phyloP scores from a whole-genome alignment of 2,329 filamentous ascomycete species.

The Pyrenophora seminiperda region DNA sequence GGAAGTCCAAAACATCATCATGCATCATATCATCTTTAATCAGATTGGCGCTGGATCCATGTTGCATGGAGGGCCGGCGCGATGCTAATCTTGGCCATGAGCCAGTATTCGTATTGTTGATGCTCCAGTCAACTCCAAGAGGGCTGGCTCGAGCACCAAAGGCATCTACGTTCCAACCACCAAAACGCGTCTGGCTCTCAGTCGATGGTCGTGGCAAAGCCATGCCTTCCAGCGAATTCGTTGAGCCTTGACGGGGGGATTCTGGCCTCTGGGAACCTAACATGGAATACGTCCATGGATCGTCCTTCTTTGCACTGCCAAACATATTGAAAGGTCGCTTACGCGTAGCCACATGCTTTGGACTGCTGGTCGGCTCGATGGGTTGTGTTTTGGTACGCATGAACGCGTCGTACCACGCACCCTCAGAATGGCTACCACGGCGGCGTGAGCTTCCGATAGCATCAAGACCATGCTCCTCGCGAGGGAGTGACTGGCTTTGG shows the following conservation, averaged over 20 bases:
- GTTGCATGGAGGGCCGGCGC: constrained; percentile 78
- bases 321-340: constrained; percentile 58
- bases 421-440: constrained; percentile 60
- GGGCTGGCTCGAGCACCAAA: constrained; percentile 51
- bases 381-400: constrained; percentile 48
- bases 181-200: constrained; percentile 47
- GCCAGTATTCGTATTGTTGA: constrained; percentile 42
- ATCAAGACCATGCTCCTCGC: constrained; percentile 57
- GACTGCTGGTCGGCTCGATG: constrained; percentile 39
- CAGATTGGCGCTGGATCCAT: constrained; percentile 71
- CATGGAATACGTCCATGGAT: constrained; percentile 54
- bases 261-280: constrained; percentile 48
- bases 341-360: constrained; percentile 48
- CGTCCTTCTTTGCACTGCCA: constrained; percentile 57
- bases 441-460: constrained; percentile 57
- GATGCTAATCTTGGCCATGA: constrained; percentile 79
- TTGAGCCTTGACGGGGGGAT: constrained; percentile 69
- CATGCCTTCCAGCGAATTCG: constrained; percentile 59
- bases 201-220: constrained; percentile 46
- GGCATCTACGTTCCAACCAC: constrained; percentile 45
- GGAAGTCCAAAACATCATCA: constrained; percentile 57
- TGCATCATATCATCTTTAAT: constrained; percentile 57
- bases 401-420: constrained; percentile 61
- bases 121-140: constrained; percentile 50
- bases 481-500: constrained; percentile 79